Evolutionary conservation across 2,329 filamentous ascomycete species (phyloP).

Genomic region (Fusarium nanum): DNA sequence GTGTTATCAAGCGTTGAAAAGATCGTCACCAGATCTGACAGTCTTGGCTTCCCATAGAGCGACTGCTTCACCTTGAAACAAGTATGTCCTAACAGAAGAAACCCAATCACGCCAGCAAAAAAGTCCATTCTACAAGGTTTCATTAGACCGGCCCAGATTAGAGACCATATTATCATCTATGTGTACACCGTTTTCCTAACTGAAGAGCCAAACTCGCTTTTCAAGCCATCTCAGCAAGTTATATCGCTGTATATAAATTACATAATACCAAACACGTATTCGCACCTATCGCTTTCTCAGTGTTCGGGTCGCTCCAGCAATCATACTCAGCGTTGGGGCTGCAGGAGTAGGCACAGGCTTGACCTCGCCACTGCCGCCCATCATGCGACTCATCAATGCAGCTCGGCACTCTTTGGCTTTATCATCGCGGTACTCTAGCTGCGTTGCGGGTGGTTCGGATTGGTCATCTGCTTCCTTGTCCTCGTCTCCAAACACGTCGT

Average conservation of each 20-base stretch:
- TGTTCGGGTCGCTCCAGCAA: conserved; percentile 29
- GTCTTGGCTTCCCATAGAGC: not conserved
- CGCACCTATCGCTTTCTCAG: conserved; percentile 40
- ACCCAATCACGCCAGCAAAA: not conserved
- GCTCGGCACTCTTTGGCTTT: conserved; percentile 59
- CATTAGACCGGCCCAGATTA: not conserved
- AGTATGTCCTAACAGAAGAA: not conserved
- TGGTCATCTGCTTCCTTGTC: conserved; percentile 41
- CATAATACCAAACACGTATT: not conserved
- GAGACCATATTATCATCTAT: not conserved
- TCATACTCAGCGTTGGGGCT: conserved; percentile 12
- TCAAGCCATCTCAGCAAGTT: not conserved
- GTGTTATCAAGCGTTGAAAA: not conserved
- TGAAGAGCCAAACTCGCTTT: not conserved
- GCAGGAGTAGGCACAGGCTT: conserved; percentile 23
- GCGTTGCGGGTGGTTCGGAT: conserved; percentile 58
- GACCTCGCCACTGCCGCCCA: conserved; percentile 40
- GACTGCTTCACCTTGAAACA: not conserved
- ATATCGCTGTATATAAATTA: conserved; percentile 10
- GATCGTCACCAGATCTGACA: not conserved
- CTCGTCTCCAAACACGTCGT: conserved; percentile 41
- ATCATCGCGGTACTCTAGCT: conserved; percentile 65
- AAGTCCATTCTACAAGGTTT: not conserved
- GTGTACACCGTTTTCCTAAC: not conserved
- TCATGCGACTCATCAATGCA: conserved; percentile 60